Percentiles rank a stretch among this genome's conserved stretches.
These are phyloP conservation scores for Penicillium paxilli DNA, from an alignment of 495 filamentous ascomycete species.

Conservation along the genomic window DNA sequence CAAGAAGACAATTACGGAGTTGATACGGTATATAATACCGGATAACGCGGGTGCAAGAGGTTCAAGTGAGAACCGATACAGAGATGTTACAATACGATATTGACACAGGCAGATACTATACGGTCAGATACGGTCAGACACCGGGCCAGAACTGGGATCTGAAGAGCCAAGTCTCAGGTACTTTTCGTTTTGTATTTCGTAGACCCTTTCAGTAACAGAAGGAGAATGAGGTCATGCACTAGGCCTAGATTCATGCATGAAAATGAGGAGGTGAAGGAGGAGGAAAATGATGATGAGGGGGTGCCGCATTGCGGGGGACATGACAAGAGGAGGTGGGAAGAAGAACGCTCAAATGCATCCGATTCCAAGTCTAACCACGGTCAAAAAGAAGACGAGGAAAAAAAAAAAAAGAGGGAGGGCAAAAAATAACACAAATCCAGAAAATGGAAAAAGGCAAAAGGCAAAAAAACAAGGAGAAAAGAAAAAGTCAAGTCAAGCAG, in stretches of 20 bases:
- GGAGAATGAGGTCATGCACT: conserved; percentile 19
- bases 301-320: conserved; percentile 22
- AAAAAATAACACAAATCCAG: too few species aligned
- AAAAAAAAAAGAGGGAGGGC: conserved; percentile 8
- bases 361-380: conserved; percentile 26
- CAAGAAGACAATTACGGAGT: background rate
- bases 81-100: background rate
- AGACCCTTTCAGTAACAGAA: conserved; percentile 15
- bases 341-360: conserved; percentile 46
- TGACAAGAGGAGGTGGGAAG: conserved; percentile 12
- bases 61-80: too few species aligned
- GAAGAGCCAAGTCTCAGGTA: background rate
- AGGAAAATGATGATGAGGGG: conserved; percentile 13
- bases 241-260: conserved; percentile 14
- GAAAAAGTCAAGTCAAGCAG: conserved; percentile 7
- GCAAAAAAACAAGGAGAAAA: conserved; percentile 6
- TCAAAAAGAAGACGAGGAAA: conserved; percentile 10
- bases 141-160: background rate
- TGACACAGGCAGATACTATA: background rate
- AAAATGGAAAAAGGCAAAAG: conserved; percentile 9
- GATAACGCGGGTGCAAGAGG: too few species aligned
- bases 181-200: conserved; percentile 20
- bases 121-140: background rate
- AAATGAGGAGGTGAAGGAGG: conserved; percentile 12
- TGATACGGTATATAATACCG: background rate